Evolutionary conservation across 208 protist genomes (phyloP), one percentile per base, ranked within the genome.

Genomic region (Zelonia costaricensis): DNA sequence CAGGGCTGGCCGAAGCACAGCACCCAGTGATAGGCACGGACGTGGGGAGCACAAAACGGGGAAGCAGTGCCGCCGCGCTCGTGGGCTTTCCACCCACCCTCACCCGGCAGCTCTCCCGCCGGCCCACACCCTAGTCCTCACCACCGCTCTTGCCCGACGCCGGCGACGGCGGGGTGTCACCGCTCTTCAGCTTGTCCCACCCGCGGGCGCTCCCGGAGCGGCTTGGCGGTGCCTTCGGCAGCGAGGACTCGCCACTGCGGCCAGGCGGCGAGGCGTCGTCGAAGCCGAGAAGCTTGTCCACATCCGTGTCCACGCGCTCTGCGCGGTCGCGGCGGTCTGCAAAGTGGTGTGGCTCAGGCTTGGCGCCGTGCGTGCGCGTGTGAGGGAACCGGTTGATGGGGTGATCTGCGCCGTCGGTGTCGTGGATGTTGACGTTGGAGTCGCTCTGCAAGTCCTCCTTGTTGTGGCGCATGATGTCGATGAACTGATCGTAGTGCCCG

Each of bases 401-500:
- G 48, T 84, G 64, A 9, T 88, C 42, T 4, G 69, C 53, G 39
- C 64, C 64, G 54, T 49, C 80, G 54, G 85, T 83, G 58, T 91
- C 78, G 48, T 88, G 75, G 27, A 93, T 74, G 43, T 91, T 71
- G 3, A 88, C 82, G 36, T 60, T 69, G 9, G 56, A 74, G 27
- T 83, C 67, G 15, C 55, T 48, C 45, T 76, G 39, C 39, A 59
- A 39, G 16, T 77, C 71, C 46, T 66, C 67, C 55, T 85, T 88
- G 58, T 89, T 86, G 52, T 75, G 48, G 46, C 85, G 75, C 71
- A 92, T 73, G 18, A 86, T 72, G 42, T 72, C 60, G 38, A 89
- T 75, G 39, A 93, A 83, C 48, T 90, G 49, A 30, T 93, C 83
- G 66, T 82, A 90, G 62, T 90, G 80, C n/a, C 81, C 83, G 31